Percentiles rank a stretch among this genome's conserved stretches.
phyloP scores from a whole-genome alignment of 495 filamentous ascomycete genomes.

The Hamigera avellanea region DNA sequence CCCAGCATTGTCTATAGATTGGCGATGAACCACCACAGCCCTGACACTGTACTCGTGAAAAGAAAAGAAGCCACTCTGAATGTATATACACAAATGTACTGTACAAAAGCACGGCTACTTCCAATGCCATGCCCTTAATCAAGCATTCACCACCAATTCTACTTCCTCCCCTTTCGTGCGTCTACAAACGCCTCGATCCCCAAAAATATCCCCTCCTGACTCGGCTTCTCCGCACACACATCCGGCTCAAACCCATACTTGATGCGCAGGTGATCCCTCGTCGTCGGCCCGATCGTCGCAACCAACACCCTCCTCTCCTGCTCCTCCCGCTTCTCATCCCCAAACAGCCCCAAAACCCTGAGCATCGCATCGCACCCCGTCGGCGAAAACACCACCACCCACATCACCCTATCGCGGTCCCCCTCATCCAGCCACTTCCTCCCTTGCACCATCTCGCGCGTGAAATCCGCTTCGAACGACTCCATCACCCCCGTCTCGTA shows the following conservation, averaged over 20 bases:
- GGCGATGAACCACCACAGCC: too few species aligned
- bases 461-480: conserved; percentile 59
- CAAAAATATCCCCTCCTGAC: conserved; percentile 66
- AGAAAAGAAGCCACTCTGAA: too few species aligned
- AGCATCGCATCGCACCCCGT: conserved; percentile 80
- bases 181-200: conserved; percentile 49
- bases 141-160: too few species aligned
- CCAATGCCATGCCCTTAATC: too few species aligned
- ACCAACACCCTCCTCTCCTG: conserved; percentile 40
- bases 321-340: conserved; percentile 4
- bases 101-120: too few species aligned
- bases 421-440: neutral
- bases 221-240: conserved; percentile 73
- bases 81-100: too few species aligned
- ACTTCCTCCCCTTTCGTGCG: neutral
- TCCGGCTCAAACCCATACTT: conserved; percentile 64
- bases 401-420: conserved; percentile 31
- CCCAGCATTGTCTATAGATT: too few species aligned
- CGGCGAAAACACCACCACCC: conserved; percentile 92
- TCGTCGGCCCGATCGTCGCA: conserved; percentile 91
- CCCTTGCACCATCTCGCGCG: conserved; percentile 18
- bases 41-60: too few species aligned
- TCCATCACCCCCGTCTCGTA: conserved; percentile 78
- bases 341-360: conserved; percentile 37
- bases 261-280: conserved; percentile 56